Percentiles rank a stretch among this genome's conserved stretches.
phyloP scores from a whole-genome alignment of 768 basidiomycete genomes.

The Hypholoma fasciculare region DNA sequence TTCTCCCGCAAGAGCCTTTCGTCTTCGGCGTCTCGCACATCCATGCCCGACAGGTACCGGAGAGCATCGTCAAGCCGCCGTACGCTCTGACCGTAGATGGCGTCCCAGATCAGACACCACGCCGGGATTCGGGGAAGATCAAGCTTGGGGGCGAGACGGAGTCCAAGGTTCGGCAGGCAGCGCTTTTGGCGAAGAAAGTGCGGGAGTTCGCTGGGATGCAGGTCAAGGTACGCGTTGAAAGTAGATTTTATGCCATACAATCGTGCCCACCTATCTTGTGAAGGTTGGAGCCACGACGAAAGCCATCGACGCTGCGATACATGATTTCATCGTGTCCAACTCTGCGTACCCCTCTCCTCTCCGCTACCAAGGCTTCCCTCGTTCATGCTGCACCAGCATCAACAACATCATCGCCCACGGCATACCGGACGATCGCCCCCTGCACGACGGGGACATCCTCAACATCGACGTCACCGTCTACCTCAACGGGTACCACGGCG shows the following conservation, averaged over 20 bases:
- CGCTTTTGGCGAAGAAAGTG: slow-evolving; percentile 54
- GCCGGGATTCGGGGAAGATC: slow-evolving; percentile 31
- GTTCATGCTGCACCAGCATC: slow-evolving; percentile 82
- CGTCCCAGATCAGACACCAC: slow-evolving; percentile 7
- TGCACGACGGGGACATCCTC: slow-evolving; percentile 83
- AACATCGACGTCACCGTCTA: slow-evolving; percentile 89
- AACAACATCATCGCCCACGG: slow-evolving; percentile 90
- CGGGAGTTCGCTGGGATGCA: slow-evolving; percentile 54
- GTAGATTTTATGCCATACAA: neutral
- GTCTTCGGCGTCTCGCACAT: slow-evolving; percentile 67
- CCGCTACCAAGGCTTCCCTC: slow-evolving; percentile 72
- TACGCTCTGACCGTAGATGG: slow-evolving; percentile 41
- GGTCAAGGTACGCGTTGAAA: slow-evolving; percentile 41
- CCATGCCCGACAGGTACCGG: slow-evolving; percentile 54
- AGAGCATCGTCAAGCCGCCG: slow-evolving; percentile 50
- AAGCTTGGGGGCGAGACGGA: slow-evolving; percentile 56
- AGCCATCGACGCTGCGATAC: slow-evolving; percentile 69
- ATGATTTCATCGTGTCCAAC: slow-evolving; percentile 64
- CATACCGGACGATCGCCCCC: slow-evolving; percentile 84
- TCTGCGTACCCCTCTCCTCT: slow-evolving; percentile 89
- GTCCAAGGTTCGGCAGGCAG: slow-evolving; percentile 49
- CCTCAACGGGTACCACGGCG: slow-evolving; percentile 85
- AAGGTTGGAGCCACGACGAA: slow-evolving; percentile 77
- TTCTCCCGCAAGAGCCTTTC: slow-evolving; percentile 66
- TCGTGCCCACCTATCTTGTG: neutral